Base-by-base conservation (phyloP, 2,329 filamentous ascomycete genomes). In the Diplodia intermedia region DNA sequence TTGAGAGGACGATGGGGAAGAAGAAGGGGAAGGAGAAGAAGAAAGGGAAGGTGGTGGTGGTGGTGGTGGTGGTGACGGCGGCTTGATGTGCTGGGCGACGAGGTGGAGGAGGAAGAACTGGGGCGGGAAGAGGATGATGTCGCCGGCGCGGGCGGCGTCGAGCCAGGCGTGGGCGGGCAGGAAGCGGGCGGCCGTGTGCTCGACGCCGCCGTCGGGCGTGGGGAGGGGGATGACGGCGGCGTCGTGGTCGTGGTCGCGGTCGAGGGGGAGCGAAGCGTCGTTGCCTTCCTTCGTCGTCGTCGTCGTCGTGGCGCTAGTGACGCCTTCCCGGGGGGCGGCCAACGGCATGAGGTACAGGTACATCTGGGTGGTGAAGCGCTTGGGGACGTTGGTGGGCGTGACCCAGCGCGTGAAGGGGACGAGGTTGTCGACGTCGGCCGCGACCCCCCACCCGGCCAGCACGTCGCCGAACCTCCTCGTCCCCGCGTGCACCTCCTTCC, bases 361-460 rank as follows among this genome's bases (percentile, higher is more conserved):
- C 94, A 98, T 98, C 77, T 97, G 94, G 0, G 94, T 97, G 0
- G 91, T 92, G 81, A 96, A 99, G 55, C 95, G 87, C 73, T 90
- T 92, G 0, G 89, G 86, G 1, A 90, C 82, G 70, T 86, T 88
- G 0, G 83, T 79, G 0, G 94, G 94, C 2, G 95, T 98, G 67
- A 98, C 85, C 95, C 95, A 98, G 66, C 92, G 88, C 0, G 94
- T 97, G 75, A 97, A 97, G 0, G 94, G 93, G 8, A 92, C 82
- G 3, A 97, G 81, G 47, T 84, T 83, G 1, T 89, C 89, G 65
- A 85, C 85, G 77, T 97, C 93, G 3, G 89, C 81, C 12, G 84
- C 79, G 0, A 86, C 90, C 8, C 86, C 88, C 55, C 87, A 82
- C 65, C 77, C 75, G 26, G 79, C 78, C 12, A 90, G 75, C 82